These are phyloP conservation scores for Ustilago curta DNA, from an alignment of 1,284 basidiomycete species.

Conservation along the genomic window DNA sequence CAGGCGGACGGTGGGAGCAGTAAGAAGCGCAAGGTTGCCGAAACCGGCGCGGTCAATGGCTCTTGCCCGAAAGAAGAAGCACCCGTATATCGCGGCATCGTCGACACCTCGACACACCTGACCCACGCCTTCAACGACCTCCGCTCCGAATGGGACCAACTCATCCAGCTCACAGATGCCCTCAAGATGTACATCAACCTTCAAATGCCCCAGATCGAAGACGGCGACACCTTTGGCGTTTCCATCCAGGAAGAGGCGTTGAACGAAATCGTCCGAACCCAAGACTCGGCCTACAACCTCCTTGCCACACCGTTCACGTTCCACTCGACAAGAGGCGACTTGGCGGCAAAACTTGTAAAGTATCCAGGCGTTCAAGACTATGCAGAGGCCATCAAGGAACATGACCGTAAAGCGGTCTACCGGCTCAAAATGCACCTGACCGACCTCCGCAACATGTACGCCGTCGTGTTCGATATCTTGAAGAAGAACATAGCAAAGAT, in stretches of 20 bases:
- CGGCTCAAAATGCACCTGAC: conserved; percentile 48
- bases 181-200: conserved; percentile 59
- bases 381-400: conserved; percentile 38
- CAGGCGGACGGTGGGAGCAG: conserved; percentile 7
- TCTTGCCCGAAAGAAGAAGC: conserved; percentile 9
- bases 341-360: conserved; percentile 44
- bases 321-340: conserved; percentile 36
- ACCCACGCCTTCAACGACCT: conserved; percentile 26
- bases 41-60: conserved; percentile 9
- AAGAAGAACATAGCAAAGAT: conserved; percentile 53
- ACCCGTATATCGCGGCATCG: conserved; percentile 37
- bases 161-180: conserved; percentile 43
- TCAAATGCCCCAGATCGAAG: conserved; percentile 53
- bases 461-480: conserved; percentile 48
- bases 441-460: conserved; percentile 51
- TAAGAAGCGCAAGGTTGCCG: conserved; percentile 47
- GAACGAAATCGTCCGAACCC: conserved; percentile 49
- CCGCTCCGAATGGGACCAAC: conserved; percentile 45
- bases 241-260: conserved; percentile 55
- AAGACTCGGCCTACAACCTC: conserved; percentile 50
- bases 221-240: conserved; percentile 54
- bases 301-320: conserved; percentile 44
- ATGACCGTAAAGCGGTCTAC: conserved; percentile 44
- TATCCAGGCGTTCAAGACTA: conserved; percentile 46
- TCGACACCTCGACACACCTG: conserved; percentile 35